A percentile compares a stretch with the other conserved stretches of the same genome.
phyloP scores from a whole-genome alignment of 495 filamentous ascomycete species.

The Trichoderma reesei region DNA sequence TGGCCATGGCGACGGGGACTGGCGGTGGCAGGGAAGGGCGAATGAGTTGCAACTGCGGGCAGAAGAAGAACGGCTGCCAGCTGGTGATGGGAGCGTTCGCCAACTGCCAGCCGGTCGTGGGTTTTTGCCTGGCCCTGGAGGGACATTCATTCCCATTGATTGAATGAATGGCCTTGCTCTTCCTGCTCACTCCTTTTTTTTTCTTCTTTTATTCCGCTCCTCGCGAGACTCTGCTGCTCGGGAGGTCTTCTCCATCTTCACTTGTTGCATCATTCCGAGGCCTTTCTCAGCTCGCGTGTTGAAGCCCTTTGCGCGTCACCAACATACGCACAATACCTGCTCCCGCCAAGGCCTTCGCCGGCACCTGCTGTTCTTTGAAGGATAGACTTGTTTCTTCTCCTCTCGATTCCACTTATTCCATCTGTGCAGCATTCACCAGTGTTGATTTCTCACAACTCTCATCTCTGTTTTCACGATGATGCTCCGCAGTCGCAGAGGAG shows the following conservation, averaged over 20 bases:
- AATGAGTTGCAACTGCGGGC: neutral
- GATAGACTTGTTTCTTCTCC: too few relatives aligned
- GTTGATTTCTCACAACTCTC: neutral
- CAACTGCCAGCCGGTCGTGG: neutral
- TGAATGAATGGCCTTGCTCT: neutral
- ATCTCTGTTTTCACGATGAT: neutral
- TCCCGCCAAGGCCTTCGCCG: too few relatives aligned
- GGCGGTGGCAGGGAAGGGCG: neutral
- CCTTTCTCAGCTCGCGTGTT: too few relatives aligned
- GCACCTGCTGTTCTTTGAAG: too few relatives aligned
- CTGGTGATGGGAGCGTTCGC: neutral
- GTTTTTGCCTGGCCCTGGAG: neutral
- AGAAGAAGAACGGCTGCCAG: neutral
- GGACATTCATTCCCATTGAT: neutral
- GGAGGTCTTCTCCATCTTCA: too few relatives aligned
- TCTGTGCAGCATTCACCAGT: neutral
- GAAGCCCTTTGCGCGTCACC: too few relatives aligned
- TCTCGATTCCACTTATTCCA: too few relatives aligned
- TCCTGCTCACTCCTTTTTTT: too few relatives aligned
- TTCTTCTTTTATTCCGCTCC: too few relatives aligned
- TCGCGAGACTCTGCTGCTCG: too few relatives aligned
- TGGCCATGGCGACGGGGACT: neutral
- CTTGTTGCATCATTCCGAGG: too few relatives aligned
- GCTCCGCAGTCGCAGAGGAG: constrained; percentile 5
- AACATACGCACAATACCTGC: too few relatives aligned